These are phyloP conservation scores for Calvatia gigantea DNA, from an alignment of 768 basidiomycete species.

Conservation along the genomic window DNA sequence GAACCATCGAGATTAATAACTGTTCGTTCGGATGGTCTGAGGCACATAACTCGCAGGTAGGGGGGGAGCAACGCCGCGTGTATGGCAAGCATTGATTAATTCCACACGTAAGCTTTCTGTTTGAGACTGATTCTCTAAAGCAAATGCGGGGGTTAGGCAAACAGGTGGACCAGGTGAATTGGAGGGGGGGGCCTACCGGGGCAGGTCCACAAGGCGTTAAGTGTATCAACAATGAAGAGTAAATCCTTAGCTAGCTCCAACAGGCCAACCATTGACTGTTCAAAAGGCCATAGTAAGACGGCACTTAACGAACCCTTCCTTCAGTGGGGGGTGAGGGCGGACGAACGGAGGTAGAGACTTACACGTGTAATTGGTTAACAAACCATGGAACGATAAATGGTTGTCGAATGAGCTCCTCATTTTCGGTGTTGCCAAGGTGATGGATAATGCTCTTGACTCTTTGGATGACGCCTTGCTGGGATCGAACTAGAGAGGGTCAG, in stretches of 20 bases:
- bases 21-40: constrained; percentile 1
- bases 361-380: constrained; percentile 63
- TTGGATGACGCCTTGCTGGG: constrained; percentile 65
- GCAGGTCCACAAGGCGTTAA: constrained; percentile 70
- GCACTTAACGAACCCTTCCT: constrained; percentile 26
- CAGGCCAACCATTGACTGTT: constrained; percentile 52
- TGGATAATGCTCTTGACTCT: constrained; percentile 54
- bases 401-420: constrained; percentile 57
- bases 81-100: constrained; percentile 4
- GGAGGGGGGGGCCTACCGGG: constrained; percentile 33
- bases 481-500: constrained; percentile 44
- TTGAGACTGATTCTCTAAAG: constrained; percentile 1
- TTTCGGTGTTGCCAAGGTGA: constrained; percentile 46
- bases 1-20: neutral
- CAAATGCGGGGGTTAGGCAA: neutral
- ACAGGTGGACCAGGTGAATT: neutral
- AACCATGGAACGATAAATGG: constrained; percentile 76
- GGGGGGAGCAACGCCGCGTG: constrained; percentile 9
- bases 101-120: neutral
- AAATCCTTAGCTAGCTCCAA: constrained; percentile 66
- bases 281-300: constrained; percentile 61
- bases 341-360: constrained; percentile 19
- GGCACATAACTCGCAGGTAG: neutral
- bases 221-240: constrained; percentile 57
- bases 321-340: neutral